Base-by-base conservation (phyloP, 2,329 filamentous ascomycete genomes). In the Chrysoporthe deuterocubensis region DNA sequence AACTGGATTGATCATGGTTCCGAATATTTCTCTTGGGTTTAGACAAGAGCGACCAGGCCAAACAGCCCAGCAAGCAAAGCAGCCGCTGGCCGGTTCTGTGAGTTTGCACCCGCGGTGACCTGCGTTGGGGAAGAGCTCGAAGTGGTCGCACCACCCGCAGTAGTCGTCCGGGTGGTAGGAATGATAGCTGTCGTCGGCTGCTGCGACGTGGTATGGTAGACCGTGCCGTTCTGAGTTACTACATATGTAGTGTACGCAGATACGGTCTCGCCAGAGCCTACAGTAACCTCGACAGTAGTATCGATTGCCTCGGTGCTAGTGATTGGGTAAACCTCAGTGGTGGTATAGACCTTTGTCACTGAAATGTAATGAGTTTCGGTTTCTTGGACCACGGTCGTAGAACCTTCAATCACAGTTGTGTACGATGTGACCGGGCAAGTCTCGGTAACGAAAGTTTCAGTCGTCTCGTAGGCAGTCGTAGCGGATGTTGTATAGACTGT, bases 281-380 rank as follows among this genome's bases (percentile, higher is more conserved):
- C 75, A 40, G 79, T 76, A n/a, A 80, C 76, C n/a, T 77, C 78
- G 56, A 81, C 70, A 14, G 82, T 84, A 7, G 78, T 77, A 13
- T 79, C 77, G 44, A 81, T 73, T 64, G 80, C 73, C 65, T 73
- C 73, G 34, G 79, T 82, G 67, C 75, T 64, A 21, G 81, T 84
- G 34, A 80, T 76, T 0, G 81, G 80, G 42, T 83, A 72, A 3
- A 81, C 78, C 59, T 78, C 76, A 5, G 66, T 68, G 6, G 62
- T 69, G 18, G 66, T 57, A 56, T 66, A 50, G 68, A 81, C 72
- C 57, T 78, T 75, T 11, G 81, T 80, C 37, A 74, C 73, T 34
- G 76, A 76, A 3, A 80, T 73, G 7, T 80, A 82, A 73, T 81
- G 75, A 2, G 81, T 82, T 67, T 76, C 75, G 7, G 83, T 85